These are phyloP conservation scores for Pyronema domesticum DNA, from an alignment of 495 filamentous ascomycete species.

Conservation along the genomic window DNA sequence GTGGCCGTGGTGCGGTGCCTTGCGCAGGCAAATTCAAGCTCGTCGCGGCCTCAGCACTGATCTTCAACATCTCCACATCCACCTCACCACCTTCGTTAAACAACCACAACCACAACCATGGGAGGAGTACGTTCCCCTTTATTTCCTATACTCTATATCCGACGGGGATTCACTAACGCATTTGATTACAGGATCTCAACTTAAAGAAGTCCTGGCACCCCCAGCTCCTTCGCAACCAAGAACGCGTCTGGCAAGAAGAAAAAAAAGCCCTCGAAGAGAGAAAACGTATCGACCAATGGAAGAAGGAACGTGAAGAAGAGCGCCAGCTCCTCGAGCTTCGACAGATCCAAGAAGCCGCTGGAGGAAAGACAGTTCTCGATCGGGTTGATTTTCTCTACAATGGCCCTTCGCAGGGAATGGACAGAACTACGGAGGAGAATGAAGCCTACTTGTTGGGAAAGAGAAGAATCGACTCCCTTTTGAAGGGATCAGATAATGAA, in stretches of 20 bases:
- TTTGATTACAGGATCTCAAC: constrained; percentile 45
- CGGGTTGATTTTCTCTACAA: constrained; percentile 97
- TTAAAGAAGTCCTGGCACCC: constrained; percentile 98
- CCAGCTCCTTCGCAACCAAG: constrained; percentile 63
- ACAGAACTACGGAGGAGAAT: constrained; percentile 75
- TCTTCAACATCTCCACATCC: neutral
- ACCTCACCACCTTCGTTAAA: constrained; percentile 3
- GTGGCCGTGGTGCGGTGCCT: too few species aligned
- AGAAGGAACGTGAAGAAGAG: constrained; percentile 87
- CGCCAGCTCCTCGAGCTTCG: constrained; percentile 82
- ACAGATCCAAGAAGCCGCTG: constrained; percentile 72
- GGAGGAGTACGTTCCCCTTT: constrained; percentile 18
- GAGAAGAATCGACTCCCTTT: constrained; percentile 70
- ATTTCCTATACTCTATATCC: neutral
- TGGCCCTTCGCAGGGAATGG: constrained; percentile 62
- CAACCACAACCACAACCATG: constrained; percentile 10
- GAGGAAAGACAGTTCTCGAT: constrained; percentile 52
- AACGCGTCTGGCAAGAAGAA: constrained; percentile 68
- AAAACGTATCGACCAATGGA: constrained; percentile 69
- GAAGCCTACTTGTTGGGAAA: constrained; percentile 89
- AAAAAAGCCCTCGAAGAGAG: constrained; percentile 88
- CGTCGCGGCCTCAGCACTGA: neutral
- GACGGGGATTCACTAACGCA: neutral
- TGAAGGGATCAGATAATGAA: constrained; percentile 66
- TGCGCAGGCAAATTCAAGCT: too few species aligned